A percentile compares a stretch with the other conserved stretches of the same genome.
Evolutionary conservation across 371 early-diverging fungal genomes (phyloP).

Genomic region (Synchytrium microbalum): DNA sequence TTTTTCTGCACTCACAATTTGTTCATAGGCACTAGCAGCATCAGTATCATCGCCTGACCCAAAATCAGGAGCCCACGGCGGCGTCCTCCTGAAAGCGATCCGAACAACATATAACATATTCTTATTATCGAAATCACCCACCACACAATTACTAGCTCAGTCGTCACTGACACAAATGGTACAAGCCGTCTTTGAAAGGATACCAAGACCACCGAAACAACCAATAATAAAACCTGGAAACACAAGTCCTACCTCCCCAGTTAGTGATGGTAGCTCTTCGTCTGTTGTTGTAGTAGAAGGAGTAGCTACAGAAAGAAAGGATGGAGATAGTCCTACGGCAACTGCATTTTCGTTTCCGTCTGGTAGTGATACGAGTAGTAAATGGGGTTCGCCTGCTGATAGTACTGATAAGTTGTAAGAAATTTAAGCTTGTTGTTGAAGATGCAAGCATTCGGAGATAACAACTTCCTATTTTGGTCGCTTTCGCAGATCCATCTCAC

Average conservation of each 20-base stretch:
- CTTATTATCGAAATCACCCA: constrained; percentile 53
- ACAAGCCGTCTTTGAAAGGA: constrained; percentile 67
- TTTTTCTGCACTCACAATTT: constrained; percentile 9
- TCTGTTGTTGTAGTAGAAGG: not conserved
- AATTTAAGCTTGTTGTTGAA: not conserved
- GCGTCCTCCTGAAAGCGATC: constrained; percentile 72
- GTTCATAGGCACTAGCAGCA: constrained; percentile 70
- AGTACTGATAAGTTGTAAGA: not conserved
- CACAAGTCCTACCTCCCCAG: not conserved
- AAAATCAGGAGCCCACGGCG: constrained; percentile 56
- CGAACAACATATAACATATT: constrained; percentile 50
- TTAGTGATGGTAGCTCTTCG: constrained; percentile 1
- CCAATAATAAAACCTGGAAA: not conserved
- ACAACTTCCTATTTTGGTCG: too few species aligned
- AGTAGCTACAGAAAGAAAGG: constrained; percentile 1
- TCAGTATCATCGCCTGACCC: constrained; percentile 63
- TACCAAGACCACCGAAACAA: constrained; percentile 21
- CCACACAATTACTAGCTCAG: constrained; percentile 80
- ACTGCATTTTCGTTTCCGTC: not conserved
- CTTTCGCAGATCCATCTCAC: too few species aligned
- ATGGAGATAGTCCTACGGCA: not conserved
- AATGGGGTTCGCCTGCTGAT: not conserved
- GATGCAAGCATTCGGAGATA: too few species aligned
- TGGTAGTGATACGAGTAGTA: not conserved
- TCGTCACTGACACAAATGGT: constrained; percentile 87